Evolutionary conservation across 2,329 filamentous ascomycete species (phyloP), one percentile per base, ranked within the genome.

Genomic region (Clonostachys byssicola): DNA sequence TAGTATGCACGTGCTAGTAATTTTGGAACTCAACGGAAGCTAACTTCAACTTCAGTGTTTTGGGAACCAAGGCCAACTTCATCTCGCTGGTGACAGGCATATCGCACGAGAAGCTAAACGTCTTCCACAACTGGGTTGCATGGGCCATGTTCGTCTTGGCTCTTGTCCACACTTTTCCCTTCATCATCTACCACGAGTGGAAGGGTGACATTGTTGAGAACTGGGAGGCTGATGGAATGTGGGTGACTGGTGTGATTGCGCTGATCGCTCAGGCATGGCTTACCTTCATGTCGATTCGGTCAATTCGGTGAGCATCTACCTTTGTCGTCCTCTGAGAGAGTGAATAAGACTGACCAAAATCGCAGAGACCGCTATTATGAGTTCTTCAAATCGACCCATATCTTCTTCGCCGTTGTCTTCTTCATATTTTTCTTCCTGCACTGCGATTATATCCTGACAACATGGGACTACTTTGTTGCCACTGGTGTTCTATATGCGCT

Each of bases 391-490:
- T 68, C 67, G 5, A 73, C 75, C 0, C 80, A 84, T 54, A 71
- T 76, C 49, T 48, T 78, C 17, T 70, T 72, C 5, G 78, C 73
- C 0, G 51, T 77, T 5, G 53, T 80, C 2, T 84, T 83, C 53
- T 62, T 82, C 16, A 44, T 83, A 9, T 79, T 81, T 55, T 76
- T 84, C 60, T 83, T 84, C 61, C 67, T 81, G 45, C 80, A 84
- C 60, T 83, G 80, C 56, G 72, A 78, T 56, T 75, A 72, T 58
- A 69, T 64, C 0, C 64, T 83, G 12, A 71, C 74, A 2, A 80
- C 78, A 3, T 81, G 75, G 76, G 74, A 83, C 61, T 84, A 83
- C 56, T 83, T 84, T 56, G 75, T 85, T 51, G 80, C 74, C 3
- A 71, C 74, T 0, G 78, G 64, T 9, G 68, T 72, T 0, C 43